phyloP scores from a whole-genome alignment of 768 basidiomycete species.

The Tubosaeta brunneosetosa region DNA sequence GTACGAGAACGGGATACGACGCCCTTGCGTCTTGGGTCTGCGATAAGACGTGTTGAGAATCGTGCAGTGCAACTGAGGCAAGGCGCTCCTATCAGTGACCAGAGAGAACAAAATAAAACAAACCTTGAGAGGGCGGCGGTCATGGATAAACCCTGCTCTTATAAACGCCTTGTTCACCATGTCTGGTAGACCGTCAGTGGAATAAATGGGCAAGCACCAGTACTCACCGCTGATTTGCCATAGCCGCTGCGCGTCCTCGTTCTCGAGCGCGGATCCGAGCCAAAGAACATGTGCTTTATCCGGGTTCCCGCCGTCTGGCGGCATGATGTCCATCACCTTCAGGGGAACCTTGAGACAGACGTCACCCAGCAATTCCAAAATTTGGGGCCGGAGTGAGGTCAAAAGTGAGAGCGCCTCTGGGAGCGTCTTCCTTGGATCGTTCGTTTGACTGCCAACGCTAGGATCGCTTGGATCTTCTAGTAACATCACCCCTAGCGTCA shows the following conservation, averaged over 20 bases:
- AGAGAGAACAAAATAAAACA: conserved; percentile 2
- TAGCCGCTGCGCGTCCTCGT: conserved; percentile 29
- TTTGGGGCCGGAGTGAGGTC: conserved; percentile 30
- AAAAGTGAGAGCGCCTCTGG: conserved; percentile 42
- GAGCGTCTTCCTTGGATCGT: conserved; percentile 28
- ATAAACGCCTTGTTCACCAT: conserved; percentile 39
- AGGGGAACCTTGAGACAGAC: conserved; percentile 38
- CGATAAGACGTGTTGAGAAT: conserved; percentile 47
- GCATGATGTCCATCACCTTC: conserved; percentile 47
- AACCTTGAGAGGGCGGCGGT: conserved; percentile 50
- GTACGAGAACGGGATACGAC: conserved; percentile 42
- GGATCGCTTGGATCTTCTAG: conserved; percentile 33
- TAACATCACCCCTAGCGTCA: conserved; percentile 73
- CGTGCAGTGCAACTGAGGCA: conserved; percentile 44
- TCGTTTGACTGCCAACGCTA: not conserved
- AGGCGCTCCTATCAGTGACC: not conserved
- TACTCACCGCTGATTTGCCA: conserved; percentile 34
- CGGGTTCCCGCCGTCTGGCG: conserved; percentile 32
- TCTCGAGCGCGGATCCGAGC: conserved; percentile 42
- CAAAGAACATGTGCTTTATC: conserved; percentile 53
- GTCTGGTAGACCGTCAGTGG: conserved; percentile 28
- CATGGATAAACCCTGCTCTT: conserved; percentile 40
- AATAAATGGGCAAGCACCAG: not conserved
- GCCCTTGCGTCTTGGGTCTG: conserved; percentile 26
- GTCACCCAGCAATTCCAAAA: conserved; percentile 38